Base-by-base conservation (phyloP, 495 filamentous ascomycete genomes). In the Trichoderma erinaceum region DNA sequence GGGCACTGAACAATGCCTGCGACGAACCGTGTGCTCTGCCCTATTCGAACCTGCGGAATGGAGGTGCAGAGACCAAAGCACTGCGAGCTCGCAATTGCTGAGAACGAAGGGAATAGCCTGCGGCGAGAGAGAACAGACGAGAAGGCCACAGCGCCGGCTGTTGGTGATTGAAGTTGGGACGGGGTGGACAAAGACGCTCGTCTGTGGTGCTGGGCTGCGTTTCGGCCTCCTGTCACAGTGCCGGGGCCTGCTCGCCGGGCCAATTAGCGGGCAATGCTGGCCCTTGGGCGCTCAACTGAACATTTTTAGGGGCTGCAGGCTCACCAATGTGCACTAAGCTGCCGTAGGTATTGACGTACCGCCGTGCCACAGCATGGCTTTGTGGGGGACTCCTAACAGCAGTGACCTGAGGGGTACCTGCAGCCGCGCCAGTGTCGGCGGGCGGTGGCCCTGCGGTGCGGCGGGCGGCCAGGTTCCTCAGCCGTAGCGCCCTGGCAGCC, bases 161-260 rank as follows among this genome's bases (percentile, higher is more conserved):
- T n/a, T 56, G 50, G 56, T 61, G 27, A 32, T 61, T 32, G 56
- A 18, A 32, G 56, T 12, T 32, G 25, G 56, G 16, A 29, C 25
- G 56, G 56, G 56, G 44, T 48, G 56, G 27, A 5, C 56, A 56
- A 23, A 8, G 50, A 11, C 50, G 50, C n/a, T 61, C 56, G 56
- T 4, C 27, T 32, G 12, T 27, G 56, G 25, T 61, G 56, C 56
- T 61, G 56, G 56, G 56, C 56, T 61, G 56, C 56, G 56, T 61
- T 61, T 61, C 56, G 56, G 25, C 23, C 56, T 61, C 56, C 56
- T 61, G 56, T 61, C 56, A 61, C 56, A 61, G 56, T 32, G 56
- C 56, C 56, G 15, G 56, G 56, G 56, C 56, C 56, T 15, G 23
- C 56, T 13, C 56, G 29, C 23, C 56, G 56, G 56, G 56, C 56